These are phyloP conservation scores for Phyllosticta paracitricarpa DNA, from an alignment of 2,329 filamentous ascomycete species.

Conservation along the genomic window DNA sequence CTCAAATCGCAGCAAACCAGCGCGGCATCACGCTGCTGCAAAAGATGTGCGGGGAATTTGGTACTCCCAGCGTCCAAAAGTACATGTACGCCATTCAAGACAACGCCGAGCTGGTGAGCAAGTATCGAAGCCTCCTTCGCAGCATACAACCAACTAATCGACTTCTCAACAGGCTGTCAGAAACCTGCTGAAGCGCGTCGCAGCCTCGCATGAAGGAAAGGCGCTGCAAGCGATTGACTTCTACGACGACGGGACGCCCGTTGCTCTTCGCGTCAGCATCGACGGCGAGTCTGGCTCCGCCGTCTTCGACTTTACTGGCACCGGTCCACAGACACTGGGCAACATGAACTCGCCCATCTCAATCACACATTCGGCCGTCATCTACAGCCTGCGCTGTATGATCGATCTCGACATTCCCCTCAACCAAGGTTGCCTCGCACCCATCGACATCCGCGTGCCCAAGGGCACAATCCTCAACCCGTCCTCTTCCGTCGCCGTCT, in stretches of 20 bases:
- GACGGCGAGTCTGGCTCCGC: conserved; percentile 23
- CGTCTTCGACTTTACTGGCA: conserved; percentile 29
- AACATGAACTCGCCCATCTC: conserved; percentile 29
- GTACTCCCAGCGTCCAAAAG: conserved; percentile 25
- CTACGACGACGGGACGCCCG: conserved; percentile 30
- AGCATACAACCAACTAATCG: not conserved
- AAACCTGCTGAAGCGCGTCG: conserved; percentile 58
- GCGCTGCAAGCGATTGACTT: conserved; percentile 19
- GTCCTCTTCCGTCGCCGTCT: conserved; percentile 22
- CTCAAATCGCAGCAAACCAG: conserved; percentile 25
- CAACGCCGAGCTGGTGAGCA: conserved; percentile 21
- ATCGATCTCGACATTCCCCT: conserved; percentile 29
- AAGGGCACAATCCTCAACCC: conserved; percentile 25
- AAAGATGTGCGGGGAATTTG: conserved; percentile 27
- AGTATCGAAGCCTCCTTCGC: conserved; percentile 20
- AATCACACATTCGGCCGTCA: conserved; percentile 30
- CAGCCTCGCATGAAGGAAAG: conserved; percentile 31
- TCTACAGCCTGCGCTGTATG: conserved; percentile 30
- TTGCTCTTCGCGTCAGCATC: conserved; percentile 25
- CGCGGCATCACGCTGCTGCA: conserved; percentile 27
- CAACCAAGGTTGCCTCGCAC: conserved; percentile 30
- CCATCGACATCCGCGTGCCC: conserved; percentile 26
- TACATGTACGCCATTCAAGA: conserved; percentile 32
- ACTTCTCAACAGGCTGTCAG: conserved; percentile 57
- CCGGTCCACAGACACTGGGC: conserved; percentile 26